Evolutionary conservation across 352 stramenopile species (phyloP), one percentile per base, ranked within the genome.

Genomic region (Pythium monospermum): DNA sequence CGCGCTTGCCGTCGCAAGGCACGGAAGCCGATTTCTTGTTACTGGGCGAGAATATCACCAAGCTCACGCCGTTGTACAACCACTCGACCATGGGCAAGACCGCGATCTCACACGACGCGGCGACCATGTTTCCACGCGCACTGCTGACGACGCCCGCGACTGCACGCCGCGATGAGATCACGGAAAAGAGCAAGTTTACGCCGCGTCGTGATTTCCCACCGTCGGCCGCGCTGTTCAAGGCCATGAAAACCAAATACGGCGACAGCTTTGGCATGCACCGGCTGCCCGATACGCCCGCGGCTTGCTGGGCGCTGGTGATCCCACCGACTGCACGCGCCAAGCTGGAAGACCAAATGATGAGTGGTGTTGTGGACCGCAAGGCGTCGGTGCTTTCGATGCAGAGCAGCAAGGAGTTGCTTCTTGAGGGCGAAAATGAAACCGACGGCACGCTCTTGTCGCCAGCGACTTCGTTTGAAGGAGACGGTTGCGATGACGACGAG

Each of bases 181-280:
- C 80, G 2, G 82, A 90, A 45, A 85, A 74, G 50, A 87, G 75
- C 57, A 91, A 91, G 47, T 87, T 91, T 44, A 87, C 76, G 8
- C 76, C 81, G 13, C 76, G 76, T 36, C 80, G 80, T 16, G 83
- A 91, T 47, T 94, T 94, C 31, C 83, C 83, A 4, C 83, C 83
- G 27, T 89, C 83, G n/a, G 80, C 78, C 4, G 81, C 79, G 10
- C 49, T 94, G 33, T 91, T 91, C 53, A 91, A 94, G 59, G 83
- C 83, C 3, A 83, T 94, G 74, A 83, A 83, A 40, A 79, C 69
- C 8, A 88, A 87, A 30, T 94, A 91, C 40, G 83, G 83, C 16
- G 78, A 88, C 31, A 83, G 81, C 26, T 87, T 90, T 22, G 76
- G 73, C 7, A 78, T 90, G 50, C 76, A 89, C 35, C 59, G 74